Evolutionary conservation across 805 yeast genomes (phyloP).

Genomic region (Candida dajiaensis): DNA sequence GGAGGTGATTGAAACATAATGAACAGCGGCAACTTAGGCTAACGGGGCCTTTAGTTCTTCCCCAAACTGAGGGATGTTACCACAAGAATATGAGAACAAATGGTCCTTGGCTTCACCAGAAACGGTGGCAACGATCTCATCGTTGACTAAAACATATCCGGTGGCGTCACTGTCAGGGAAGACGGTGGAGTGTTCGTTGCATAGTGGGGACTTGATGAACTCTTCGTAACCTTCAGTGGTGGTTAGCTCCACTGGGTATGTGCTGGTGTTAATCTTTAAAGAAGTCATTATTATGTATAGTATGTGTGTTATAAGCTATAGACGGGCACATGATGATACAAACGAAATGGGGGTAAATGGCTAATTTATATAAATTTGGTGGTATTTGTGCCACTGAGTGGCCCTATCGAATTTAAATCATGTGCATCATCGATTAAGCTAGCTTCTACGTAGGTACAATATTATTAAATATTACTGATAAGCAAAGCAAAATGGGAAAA

Average conservation of each 20-base stretch:
- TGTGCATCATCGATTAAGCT: no score
- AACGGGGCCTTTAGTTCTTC: not conserved
- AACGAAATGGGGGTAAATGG: no score
- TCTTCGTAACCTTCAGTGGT: constrained; percentile 34
- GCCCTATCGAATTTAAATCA: not conserved
- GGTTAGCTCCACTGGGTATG: constrained; percentile 35
- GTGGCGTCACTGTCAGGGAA: constrained; percentile 30
- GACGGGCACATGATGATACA: no score
- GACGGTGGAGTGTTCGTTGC: constrained; percentile 27
- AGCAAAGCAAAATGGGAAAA: not conserved
- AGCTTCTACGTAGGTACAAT: no score
- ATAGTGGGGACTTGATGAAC: constrained; percentile 29
- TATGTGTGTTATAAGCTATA: no score
- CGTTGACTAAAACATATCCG: constrained; percentile 30
- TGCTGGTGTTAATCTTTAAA: constrained; percentile 17
- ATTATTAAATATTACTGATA: not conserved
- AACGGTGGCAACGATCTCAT: constrained; percentile 34
- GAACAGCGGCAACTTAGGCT: not conserved
- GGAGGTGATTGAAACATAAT: not conserved
- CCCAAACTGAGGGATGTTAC: not conserved
- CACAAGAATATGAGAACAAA: constrained; percentile 3
- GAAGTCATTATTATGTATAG: no score
- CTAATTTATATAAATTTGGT: no score
- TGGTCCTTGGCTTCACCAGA: constrained; percentile 30
- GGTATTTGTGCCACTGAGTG: not conserved